phyloP scores from a whole-genome alignment of 1,284 basidiomycete genomes.

The Melampsora occidentalis region DNA sequence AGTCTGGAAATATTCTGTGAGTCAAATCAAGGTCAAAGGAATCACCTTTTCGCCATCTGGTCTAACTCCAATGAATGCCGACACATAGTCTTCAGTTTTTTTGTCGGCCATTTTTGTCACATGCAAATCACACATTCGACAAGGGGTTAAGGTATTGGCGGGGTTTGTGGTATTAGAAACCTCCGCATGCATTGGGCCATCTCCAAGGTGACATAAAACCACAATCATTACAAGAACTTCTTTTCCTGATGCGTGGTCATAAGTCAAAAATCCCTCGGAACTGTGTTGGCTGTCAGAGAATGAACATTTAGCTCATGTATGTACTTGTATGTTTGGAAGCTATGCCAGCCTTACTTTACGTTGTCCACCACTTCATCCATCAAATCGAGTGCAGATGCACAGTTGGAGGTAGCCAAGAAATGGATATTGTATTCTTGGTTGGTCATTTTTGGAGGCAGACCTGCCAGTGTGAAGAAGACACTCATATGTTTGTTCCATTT shows the following conservation, averaged over 20 bases:
- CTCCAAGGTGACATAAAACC: too few species aligned
- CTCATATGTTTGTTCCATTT: conserved; percentile 46
- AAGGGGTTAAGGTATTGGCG: background rate
- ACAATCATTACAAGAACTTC: background rate
- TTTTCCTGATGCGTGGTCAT: background rate
- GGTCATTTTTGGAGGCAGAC: too few species aligned
- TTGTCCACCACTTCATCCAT: background rate
- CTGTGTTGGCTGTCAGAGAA: background rate
- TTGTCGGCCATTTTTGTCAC: too few species aligned
- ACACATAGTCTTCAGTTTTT: too few species aligned
- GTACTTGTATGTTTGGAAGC: too few species aligned
- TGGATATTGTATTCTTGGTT: too few species aligned
- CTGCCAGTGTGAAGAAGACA: conserved; percentile 2
- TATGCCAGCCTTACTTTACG: background rate
- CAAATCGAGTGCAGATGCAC: background rate
- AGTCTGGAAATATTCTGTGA: too few species aligned
- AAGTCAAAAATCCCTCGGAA: background rate
- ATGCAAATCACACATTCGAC: background rate
- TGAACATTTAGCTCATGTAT: too few species aligned
- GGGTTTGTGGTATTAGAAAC: background rate
- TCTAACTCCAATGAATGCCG: too few species aligned
- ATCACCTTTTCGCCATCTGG: too few species aligned
- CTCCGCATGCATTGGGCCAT: background rate
- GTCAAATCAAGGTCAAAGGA: too few species aligned
- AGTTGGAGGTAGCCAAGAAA: too few species aligned